Conservation (phyloP, 2,329 filamentous ascomycete species). For the Neofusicoccum laricinum region DNA sequence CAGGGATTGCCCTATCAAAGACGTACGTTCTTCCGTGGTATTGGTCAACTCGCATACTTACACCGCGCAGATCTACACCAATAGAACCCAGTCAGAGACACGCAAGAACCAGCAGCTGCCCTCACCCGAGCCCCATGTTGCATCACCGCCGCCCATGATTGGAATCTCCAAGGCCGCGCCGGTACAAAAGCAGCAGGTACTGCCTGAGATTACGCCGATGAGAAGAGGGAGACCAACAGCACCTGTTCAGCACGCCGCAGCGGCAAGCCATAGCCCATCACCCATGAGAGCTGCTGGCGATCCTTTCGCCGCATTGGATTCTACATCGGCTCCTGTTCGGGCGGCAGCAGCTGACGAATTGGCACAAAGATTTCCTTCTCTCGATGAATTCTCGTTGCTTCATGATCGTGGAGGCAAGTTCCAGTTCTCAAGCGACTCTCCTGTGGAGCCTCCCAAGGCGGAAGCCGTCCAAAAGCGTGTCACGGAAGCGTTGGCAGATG, state of each 20-base stretch:
- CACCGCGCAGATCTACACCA: conserved; percentile 45
- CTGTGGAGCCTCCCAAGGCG: conserved; percentile 39
- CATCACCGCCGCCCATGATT: conserved; percentile 58
- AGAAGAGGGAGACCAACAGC: conserved; percentile 73
- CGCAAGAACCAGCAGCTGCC: conserved; percentile 60
- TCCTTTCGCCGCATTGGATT: conserved; percentile 87
- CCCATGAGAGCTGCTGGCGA: conserved; percentile 70
- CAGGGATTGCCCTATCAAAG: conserved; percentile 79
- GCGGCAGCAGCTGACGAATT: conserved; percentile 69
- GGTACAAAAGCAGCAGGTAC: conserved; percentile 64
- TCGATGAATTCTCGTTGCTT: conserved; percentile 89
- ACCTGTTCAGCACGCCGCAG: conserved; percentile 40
- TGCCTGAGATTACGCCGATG: conserved; percentile 94
- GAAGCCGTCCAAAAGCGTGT: conserved; percentile 56
- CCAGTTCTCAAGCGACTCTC: conserved; percentile 64
- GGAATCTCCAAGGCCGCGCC: conserved; percentile 81
- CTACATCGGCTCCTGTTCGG: conserved; percentile 51
- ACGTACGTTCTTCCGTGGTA: conserved; percentile 57
- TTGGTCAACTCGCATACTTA: conserved; percentile 22
- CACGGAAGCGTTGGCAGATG: conserved; percentile 75
- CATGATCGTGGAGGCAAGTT: conserved; percentile 83
- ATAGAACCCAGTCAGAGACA: conserved; percentile 62
- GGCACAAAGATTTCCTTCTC: conserved; percentile 78
- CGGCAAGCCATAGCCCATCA: conserved; percentile 61
- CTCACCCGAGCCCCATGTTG: conserved; percentile 50